Evolutionary conservation across 2,329 filamentous ascomycete genomes (phyloP).

Genomic region (Triangularia verruculosa): DNA sequence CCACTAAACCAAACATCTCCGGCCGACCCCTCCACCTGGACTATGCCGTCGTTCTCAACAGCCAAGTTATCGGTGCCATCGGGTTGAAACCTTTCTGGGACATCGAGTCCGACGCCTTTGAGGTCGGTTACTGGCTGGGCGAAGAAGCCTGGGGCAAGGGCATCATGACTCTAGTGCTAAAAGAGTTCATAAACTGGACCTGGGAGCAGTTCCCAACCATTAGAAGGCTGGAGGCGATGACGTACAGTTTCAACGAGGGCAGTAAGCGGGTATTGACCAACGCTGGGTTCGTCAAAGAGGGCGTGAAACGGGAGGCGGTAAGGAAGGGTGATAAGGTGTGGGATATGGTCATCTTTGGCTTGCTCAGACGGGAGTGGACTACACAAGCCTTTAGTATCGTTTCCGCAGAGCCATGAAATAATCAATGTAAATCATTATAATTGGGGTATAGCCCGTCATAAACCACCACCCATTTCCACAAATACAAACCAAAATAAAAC

Average conservation of each 20-base stretch:
- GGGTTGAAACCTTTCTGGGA: constrained; percentile 38
- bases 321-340: constrained; percentile 42
- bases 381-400: not conserved
- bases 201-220: constrained; percentile 42
- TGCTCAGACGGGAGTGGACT: constrained; percentile 29
- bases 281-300: constrained; percentile 44
- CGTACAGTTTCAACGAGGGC: constrained; percentile 39
- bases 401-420: not conserved
- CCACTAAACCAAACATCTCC: constrained; percentile 12
- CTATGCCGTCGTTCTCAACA: constrained; percentile 33
- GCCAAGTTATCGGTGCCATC: constrained; percentile 40
- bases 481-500: too few relatives aligned
- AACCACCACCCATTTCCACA: too few relatives aligned
- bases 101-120: constrained; percentile 42
- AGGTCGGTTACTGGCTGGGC: constrained; percentile 50
- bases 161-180: constrained; percentile 40
- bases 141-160: constrained; percentile 45
- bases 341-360: constrained; percentile 39
- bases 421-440: too few relatives aligned
- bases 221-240: constrained; percentile 41
- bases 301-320: constrained; percentile 39
- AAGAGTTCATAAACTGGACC: constrained; percentile 41
- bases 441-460: too few relatives aligned
- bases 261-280: constrained; percentile 44
- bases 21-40: constrained; percentile 22